Percentiles rank a stretch among this genome's conserved stretches.
Evolutionary conservation across 805 yeast species (phyloP).

Genomic region (Sugiyamaella smithiae): DNA sequence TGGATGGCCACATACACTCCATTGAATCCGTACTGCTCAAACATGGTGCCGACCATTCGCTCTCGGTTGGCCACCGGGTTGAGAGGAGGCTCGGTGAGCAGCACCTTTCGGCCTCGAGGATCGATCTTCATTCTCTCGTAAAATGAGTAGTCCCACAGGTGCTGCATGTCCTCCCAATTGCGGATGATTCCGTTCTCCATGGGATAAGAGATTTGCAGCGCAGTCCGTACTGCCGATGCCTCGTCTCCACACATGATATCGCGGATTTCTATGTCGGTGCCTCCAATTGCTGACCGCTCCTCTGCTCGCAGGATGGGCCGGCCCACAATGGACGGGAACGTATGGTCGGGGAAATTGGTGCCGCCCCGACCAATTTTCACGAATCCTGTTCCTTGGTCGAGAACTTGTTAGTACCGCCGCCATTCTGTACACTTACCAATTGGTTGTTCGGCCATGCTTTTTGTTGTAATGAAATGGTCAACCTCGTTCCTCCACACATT

Average conservation of each 20-base stretch:
- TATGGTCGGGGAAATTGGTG: conserved; percentile 92
- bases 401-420: conserved; percentile 44
- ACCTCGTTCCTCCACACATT: too few relatives aligned
- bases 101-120: conserved; percentile 68
- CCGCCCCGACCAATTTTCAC: conserved; percentile 97
- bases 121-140: conserved; percentile 83
- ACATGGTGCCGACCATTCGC: conserved; percentile 88
- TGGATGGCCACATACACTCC: conserved; percentile 96
- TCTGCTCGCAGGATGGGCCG: conserved; percentile 96
- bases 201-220: conserved; percentile 91
- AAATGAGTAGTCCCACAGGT: conserved; percentile 96
- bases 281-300: conserved; percentile 60
- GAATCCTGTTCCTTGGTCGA: conserved; percentile 99
- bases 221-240: conserved; percentile 85
- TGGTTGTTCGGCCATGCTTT: conserved; percentile 32
- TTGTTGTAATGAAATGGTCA: too few relatives aligned
- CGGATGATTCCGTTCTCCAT: conserved; percentile 98
- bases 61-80: conserved; percentile 90
- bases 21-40: conserved; percentile 84
- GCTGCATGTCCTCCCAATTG: conserved; percentile 99
- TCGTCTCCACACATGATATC: conserved; percentile 98
- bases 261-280: conserved; percentile 58
- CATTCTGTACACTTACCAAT: conserved; percentile 29
- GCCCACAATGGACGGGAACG: conserved; percentile 96
- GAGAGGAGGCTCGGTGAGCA: conserved; percentile 97